Evolutionary conservation across 768 basidiomycete species (phyloP).

Genomic region (Suillus hirtellus): DNA sequence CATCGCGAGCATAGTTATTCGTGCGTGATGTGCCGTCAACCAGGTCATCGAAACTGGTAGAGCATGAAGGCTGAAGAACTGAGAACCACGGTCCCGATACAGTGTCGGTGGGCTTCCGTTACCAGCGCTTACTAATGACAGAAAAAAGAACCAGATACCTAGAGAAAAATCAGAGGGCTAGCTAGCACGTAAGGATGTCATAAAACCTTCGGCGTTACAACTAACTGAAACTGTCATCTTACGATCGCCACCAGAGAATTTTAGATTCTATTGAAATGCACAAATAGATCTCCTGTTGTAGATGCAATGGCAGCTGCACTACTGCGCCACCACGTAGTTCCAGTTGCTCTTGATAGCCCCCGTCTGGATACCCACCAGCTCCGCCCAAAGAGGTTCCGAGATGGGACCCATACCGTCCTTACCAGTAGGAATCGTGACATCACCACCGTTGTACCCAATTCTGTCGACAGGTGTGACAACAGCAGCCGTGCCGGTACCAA

Average conservation of each 20-base stretch:
- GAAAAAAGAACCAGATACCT: not conserved
- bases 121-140: not conserved
- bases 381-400: conserved; percentile 48
- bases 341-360: conserved; percentile 78
- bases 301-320: conserved; percentile 5
- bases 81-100: not conserved
- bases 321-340: conserved; percentile 56
- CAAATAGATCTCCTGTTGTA: conserved; percentile 1
- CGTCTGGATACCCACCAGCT: conserved; percentile 66
- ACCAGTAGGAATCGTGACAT: conserved; percentile 56
- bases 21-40: not conserved
- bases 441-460: conserved; percentile 60
- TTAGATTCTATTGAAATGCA: not conserved
- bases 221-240: not conserved
- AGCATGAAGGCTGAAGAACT: not conserved
- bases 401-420: conserved; percentile 76
- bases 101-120: not conserved
- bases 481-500: conserved; percentile 57
- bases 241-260: not conserved
- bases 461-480: conserved; percentile 48
- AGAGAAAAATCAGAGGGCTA: not conserved
- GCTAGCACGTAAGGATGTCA: not conserved
- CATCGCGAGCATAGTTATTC: not conserved
- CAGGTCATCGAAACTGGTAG: not conserved
- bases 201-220: not conserved